A percentile compares a stretch with the other conserved stretches of the same genome.
Evolutionary conservation across 495 filamentous ascomycete genomes (phyloP).

Genomic region (Xylaria sp.): DNA sequence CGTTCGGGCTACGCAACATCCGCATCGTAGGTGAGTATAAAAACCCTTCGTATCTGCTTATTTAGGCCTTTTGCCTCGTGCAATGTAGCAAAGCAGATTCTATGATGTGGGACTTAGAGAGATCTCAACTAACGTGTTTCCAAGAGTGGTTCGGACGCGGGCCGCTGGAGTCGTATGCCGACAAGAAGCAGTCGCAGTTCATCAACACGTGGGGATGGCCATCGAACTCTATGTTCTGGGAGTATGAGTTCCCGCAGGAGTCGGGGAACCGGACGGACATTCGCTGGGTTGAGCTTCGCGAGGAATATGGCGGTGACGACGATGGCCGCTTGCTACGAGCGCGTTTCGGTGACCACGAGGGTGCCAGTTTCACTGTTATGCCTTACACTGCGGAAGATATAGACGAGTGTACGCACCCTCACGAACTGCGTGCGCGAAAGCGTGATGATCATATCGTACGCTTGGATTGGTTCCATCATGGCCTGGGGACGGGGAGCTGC

Average conservation of each 20-base stretch:
- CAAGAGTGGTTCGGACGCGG: constrained; percentile 72
- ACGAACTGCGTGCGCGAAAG: constrained; percentile 58
- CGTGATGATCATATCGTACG: constrained; percentile 61
- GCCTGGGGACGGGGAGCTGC: constrained; percentile 59
- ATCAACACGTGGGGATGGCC: constrained; percentile 57
- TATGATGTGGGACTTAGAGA: no score
- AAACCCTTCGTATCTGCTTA: no score
- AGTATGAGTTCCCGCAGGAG: constrained; percentile 75
- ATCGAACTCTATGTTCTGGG: constrained; percentile 56
- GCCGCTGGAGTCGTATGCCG: constrained; percentile 67
- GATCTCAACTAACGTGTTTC: no score
- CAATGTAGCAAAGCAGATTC: no score
- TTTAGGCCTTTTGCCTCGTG: no score
- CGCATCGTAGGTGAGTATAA: no score
- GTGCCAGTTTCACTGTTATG: constrained; percentile 59
- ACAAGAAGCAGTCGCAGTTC: constrained; percentile 65
- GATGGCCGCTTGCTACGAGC: constrained; percentile 45
- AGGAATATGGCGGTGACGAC: constrained; percentile 37
- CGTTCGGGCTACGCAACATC: constrained; percentile 51
- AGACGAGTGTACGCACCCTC: constrained; percentile 64
- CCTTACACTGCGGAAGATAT: constrained; percentile 61
- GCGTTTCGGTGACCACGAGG: constrained; percentile 48
- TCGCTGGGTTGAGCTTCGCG: constrained; percentile 60
- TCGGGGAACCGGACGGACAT: constrained; percentile 68
- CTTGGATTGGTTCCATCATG: constrained; percentile 66